phyloP scores from a whole-genome alignment of 2,329 filamentous ascomycete species.

The Alternaria sp. region DNA sequence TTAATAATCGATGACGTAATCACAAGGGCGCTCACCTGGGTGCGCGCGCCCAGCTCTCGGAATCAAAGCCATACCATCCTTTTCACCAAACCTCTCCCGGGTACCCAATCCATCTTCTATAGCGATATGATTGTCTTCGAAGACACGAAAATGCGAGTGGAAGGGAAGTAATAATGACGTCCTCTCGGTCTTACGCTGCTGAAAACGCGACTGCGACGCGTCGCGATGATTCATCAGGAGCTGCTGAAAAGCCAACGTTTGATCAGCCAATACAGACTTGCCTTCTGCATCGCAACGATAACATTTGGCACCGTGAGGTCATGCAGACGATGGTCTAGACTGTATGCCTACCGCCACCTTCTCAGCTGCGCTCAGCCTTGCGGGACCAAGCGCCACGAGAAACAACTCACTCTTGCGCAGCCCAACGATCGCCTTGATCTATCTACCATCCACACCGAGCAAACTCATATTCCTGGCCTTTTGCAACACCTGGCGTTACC shows the following conservation, averaged over 20 bases:
- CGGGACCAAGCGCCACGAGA: no score
- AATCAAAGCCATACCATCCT: background rate
- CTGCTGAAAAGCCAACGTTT: background rate
- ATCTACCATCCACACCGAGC: no score
- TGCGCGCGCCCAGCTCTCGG: no score
- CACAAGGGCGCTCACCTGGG: no score
- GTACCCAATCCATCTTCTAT: background rate
- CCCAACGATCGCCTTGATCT: no score
- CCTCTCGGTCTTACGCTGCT: background rate
- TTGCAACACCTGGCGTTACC: no score
- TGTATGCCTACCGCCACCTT: no score
- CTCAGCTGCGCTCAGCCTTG: background rate
- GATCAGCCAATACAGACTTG: background rate
- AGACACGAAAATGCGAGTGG: background rate
- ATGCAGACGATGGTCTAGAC: no score
- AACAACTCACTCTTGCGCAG: no score
- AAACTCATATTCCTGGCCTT: no score
- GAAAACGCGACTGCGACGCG: background rate
- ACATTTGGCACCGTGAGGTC: no score
- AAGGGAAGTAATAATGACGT: background rate
- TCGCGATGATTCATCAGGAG: background rate
- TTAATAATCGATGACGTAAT: background rate
- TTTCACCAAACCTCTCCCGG: fast-evolving
- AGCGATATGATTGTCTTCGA: fast-evolving
- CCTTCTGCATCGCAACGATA: background rate